Conservation (phyloP, 2,329 filamentous ascomycete species). For the Claviceps humidiphila region DNA sequence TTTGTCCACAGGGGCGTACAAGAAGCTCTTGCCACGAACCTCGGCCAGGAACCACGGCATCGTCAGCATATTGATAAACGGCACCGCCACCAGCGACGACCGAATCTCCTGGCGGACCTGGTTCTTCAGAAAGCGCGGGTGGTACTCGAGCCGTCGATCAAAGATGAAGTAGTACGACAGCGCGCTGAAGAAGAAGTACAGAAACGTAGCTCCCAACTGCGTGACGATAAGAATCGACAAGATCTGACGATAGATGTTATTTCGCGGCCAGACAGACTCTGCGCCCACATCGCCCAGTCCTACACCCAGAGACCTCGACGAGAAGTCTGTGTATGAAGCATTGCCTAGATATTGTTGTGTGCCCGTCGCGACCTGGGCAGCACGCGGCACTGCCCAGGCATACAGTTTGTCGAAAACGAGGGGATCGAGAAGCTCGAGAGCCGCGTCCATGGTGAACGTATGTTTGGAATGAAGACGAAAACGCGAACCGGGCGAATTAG, state of each 20-base stretch:
- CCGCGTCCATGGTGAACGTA: conserved; percentile 20
- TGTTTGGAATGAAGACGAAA: too few relatives aligned
- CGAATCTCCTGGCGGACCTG: conserved; percentile 31
- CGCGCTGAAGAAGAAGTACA: conserved; percentile 55
- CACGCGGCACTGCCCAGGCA: conserved; percentile 22
- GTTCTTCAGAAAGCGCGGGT: conserved; percentile 35
- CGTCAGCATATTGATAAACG: conserved; percentile 31
- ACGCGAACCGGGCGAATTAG: background rate
- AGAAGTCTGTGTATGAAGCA: conserved; percentile 4
- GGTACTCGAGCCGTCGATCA: conserved; percentile 30
- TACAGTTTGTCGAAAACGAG: conserved; percentile 27
- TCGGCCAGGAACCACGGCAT: conserved; percentile 32
- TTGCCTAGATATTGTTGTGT: conserved; percentile 1
- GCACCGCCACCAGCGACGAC: conserved; percentile 28
- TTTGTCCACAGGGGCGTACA: conserved; percentile 26
- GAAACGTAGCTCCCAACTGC: conserved; percentile 22
- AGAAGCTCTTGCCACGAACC: conserved; percentile 30
- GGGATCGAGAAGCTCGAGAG: conserved; percentile 28
- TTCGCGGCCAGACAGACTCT: conserved; percentile 23
- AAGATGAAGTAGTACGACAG: conserved; percentile 60
- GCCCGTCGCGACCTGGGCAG: too few relatives aligned
- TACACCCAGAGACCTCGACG: background rate
- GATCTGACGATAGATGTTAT: conserved; percentile 27
- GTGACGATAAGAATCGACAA: conserved; percentile 25
- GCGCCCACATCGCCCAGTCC: background rate